Percentiles rank a stretch among this genome's conserved stretches.
Conservation (phyloP, 345 rosid genomes). For the Brassica incana region DNA sequence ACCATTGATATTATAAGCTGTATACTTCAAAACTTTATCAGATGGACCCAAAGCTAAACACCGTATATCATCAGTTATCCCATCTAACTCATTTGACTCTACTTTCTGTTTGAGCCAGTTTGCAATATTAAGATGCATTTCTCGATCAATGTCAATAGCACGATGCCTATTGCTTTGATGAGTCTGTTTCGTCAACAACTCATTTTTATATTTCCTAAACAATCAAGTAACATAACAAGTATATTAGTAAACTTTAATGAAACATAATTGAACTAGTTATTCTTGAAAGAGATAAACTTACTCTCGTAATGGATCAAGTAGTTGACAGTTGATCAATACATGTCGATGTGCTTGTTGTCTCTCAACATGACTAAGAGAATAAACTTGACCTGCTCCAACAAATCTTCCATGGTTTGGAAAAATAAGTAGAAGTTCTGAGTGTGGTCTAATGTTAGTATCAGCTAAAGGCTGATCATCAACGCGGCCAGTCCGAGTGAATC, state of each 20-base stretch:
- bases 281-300: neutral
- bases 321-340: constrained; percentile 5
- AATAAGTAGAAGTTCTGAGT: neutral
- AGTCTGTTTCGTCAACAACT: neutral
- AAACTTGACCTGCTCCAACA: neutral
- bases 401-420: constrained; percentile 5
- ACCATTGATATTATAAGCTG: neutral
- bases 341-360: constrained; percentile 5
- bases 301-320: constrained; percentile 19
- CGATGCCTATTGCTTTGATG: neutral
- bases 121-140: constrained; percentile 22
- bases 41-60: constrained; percentile 15
- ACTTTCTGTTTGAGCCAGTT: neutral
- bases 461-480: neutral
- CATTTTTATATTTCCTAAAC: neutral
- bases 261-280: neutral
- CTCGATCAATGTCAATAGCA: neutral
- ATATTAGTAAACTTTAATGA: neutral
- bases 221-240: neutral
- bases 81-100: neutral
- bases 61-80: neutral
- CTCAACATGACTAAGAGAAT: constrained; percentile 3
- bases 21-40: neutral
- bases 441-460: neutral
- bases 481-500: neutral